phyloP scores from a whole-genome alignment of 371 early-diverging fungal genomes.

The Massospora cicadina region DNA sequence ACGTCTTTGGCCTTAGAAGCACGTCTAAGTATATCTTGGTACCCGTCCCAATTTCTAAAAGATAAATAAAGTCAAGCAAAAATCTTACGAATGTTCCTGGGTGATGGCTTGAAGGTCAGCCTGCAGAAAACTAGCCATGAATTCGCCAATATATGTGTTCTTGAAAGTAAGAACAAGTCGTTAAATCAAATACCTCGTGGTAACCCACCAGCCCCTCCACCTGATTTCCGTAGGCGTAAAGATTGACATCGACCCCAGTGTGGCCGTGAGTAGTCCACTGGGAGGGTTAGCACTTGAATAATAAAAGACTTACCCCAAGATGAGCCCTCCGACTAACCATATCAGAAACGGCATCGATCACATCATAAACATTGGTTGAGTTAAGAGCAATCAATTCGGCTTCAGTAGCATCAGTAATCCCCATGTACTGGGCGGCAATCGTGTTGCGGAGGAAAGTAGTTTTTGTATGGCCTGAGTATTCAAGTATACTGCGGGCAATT shows the following conservation, averaged over 20 bases:
- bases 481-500: constrained; percentile 22
- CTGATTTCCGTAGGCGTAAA: constrained; percentile 54
- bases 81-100: constrained; percentile 18
- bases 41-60: not conserved
- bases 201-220: constrained; percentile 33
- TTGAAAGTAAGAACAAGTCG: constrained; percentile 7
- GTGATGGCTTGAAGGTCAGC: constrained; percentile 49
- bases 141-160: constrained; percentile 73
- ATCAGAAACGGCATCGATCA: constrained; percentile 36
- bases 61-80: not conserved
- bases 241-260: constrained; percentile 84
- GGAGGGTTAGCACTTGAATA: not conserved
- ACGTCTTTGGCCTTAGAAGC: no score
- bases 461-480: constrained; percentile 14
- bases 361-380: constrained; percentile 10
- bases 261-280: constrained; percentile 85
- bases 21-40: not conserved
- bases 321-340: constrained; percentile 51
- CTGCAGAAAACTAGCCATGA: constrained; percentile 38
- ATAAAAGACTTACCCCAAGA: constrained; percentile 29
- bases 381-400: constrained; percentile 37
- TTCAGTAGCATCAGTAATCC: constrained; percentile 42
- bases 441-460: constrained; percentile 18
- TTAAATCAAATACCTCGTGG: constrained; percentile 25
- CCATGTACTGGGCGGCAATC: constrained; percentile 37